Evolutionary conservation across 2,329 filamentous ascomycete species (phyloP).

Genomic region (Gremmenia infestans): DNA sequence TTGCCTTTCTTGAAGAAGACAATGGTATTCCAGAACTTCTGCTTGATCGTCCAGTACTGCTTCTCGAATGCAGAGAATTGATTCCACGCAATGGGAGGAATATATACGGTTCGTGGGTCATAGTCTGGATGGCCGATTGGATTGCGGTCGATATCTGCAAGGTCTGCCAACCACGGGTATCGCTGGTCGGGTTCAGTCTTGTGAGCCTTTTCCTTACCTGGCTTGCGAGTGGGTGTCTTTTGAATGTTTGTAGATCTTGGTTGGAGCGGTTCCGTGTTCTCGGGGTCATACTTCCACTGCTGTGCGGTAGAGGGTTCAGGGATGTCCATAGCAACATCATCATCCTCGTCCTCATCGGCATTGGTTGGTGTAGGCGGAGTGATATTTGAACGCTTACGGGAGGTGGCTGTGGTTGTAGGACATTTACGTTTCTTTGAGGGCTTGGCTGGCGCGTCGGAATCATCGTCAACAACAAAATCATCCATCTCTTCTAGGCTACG

Average conservation of each 20-base stretch:
- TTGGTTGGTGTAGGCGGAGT: conserved; percentile 43
- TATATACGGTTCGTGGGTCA: conserved; percentile 84
- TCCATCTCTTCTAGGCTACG: conserved; percentile 59
- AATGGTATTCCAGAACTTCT: conserved; percentile 94
- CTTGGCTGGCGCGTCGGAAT: conserved; percentile 63
- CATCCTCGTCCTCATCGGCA: conserved; percentile 40
- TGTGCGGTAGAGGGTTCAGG: conserved; percentile 67
- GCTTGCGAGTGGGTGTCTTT: conserved; percentile 33
- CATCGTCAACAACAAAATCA: conserved; percentile 79
- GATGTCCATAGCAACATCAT: conserved; percentile 50
- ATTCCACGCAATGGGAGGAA: conserved; percentile 73
- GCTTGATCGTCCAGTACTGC: conserved; percentile 99
- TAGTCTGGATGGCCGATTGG: conserved; percentile 78
- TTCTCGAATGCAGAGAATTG: conserved; percentile 94
- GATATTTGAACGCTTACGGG: conserved; percentile 59
- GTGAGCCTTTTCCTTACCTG: conserved; percentile 62
- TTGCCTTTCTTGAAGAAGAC: conserved; percentile 99
- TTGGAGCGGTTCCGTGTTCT: conserved; percentile 47
- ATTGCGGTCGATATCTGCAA: conserved; percentile 79
- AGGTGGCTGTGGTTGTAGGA: conserved; percentile 43
- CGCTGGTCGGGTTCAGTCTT: conserved; percentile 78
- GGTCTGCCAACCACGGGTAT: conserved; percentile 85
- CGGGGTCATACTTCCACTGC: conserved; percentile 74
- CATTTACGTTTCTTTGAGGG: conserved; percentile 64
- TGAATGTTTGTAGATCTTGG: conserved; percentile 38